Conservation (phyloP, 2,329 filamentous ascomycete genomes). For the Fusarium phyllophilum region DNA sequence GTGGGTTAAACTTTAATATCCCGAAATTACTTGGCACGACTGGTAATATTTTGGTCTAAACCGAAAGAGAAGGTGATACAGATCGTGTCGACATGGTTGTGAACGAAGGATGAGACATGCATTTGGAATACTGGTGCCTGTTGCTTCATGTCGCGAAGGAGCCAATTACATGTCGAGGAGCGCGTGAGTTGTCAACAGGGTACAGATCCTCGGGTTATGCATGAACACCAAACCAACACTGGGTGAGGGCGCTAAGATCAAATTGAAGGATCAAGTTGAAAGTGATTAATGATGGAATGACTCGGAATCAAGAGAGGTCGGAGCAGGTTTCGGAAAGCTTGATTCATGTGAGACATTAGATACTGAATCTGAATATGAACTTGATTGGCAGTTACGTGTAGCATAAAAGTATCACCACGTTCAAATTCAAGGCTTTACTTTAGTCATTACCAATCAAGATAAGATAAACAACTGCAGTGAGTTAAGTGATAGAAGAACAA, state of each 20-base stretch:
- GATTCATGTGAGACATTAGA: background rate
- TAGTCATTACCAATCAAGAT: accelerated
- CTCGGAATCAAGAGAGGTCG: background rate
- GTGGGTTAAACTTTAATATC: background rate
- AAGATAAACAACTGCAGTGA: accelerated
- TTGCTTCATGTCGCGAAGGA: background rate
- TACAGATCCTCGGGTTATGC: background rate
- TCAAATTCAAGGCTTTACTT: accelerated
- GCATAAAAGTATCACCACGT: accelerated
- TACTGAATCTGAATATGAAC: accelerated
- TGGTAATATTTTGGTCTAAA: background rate
- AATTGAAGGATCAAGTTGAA: background rate
- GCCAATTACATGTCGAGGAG: background rate
- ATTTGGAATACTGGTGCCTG: background rate
- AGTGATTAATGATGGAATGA: background rate
- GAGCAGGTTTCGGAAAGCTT: accelerated
- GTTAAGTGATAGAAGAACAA: accelerated
- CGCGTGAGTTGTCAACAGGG: background rate
- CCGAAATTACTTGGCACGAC: background rate
- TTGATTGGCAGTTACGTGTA: accelerated
- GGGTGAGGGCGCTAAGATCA: background rate
- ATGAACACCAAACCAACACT: background rate
- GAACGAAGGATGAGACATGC: background rate
- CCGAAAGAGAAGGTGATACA: background rate
- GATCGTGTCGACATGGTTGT: background rate